phyloP scores from a whole-genome alignment of 352 stramenopile genomes.

The Discostella stelligera region DNA sequence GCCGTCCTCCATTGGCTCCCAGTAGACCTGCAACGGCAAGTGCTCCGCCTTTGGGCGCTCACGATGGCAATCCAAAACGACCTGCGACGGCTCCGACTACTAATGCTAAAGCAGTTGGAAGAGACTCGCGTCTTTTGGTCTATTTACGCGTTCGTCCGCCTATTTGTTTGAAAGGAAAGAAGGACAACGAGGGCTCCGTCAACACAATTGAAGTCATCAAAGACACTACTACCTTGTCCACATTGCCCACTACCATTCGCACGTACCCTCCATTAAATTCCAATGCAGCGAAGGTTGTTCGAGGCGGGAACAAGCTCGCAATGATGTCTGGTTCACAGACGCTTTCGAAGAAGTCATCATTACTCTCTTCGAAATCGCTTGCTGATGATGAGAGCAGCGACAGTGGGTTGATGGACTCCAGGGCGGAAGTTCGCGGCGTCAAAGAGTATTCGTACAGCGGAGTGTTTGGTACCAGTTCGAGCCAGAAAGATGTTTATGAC shows the following conservation, averaged over 20 bases:
- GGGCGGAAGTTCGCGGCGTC: conserved; percentile 47
- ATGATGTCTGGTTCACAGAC: conserved; percentile 5
- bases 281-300: conserved; percentile 61
- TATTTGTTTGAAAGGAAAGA: conserved; percentile 23
- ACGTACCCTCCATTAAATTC: conserved; percentile 70
- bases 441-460: conserved; percentile 79
- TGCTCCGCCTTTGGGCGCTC: neutral
- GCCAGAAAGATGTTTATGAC: conserved; percentile 91
- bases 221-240: conserved; percentile 14
- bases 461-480: conserved; percentile 64
- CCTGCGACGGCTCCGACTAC: neutral
- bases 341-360: conserved; percentile 6
- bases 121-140: conserved; percentile 33
- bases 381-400: conserved; percentile 40
- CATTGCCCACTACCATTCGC: conserved; percentile 58
- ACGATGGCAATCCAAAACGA: conserved; percentile 13
- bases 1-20: conserved; percentile 40
- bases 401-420: conserved; percentile 17
- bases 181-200: conserved; percentile 25
- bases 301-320: conserved; percentile 23
- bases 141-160: conserved; percentile 43
- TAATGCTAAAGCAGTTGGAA: neutral
- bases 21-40: conserved; percentile 4
- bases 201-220: conserved; percentile 65
- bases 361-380: conserved; percentile 38